Evolutionary conservation across 2,329 filamentous ascomycete species (phyloP).

Genomic region (Pseudocercospora macadamiae): DNA sequence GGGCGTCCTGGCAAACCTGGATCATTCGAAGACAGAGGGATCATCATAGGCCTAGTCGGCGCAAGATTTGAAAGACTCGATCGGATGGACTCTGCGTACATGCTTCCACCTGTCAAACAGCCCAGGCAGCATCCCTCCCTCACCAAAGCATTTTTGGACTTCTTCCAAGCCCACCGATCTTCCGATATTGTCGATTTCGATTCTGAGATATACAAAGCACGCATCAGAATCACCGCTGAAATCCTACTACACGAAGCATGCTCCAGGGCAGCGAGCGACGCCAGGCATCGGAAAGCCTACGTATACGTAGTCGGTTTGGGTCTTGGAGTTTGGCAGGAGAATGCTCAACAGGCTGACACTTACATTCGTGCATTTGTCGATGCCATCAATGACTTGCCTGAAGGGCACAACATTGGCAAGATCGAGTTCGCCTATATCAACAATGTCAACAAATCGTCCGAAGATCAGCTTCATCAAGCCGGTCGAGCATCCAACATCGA

Average conservation of each 20-base stretch:
- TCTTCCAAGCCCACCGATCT: constrained; percentile 24
- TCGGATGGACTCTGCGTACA: constrained; percentile 36
- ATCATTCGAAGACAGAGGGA: constrained; percentile 32
- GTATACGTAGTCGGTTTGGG: constrained; percentile 39
- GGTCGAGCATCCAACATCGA: constrained; percentile 25
- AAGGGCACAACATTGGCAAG: constrained; percentile 25
- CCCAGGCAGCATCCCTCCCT: constrained; percentile 26
- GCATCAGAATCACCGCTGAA: constrained; percentile 36
- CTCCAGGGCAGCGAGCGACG: constrained; percentile 25
- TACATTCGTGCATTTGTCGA: constrained; percentile 34
- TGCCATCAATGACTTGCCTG: constrained; percentile 25
- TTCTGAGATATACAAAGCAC: constrained; percentile 30
- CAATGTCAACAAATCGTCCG: constrained; percentile 11
- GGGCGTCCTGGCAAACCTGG: constrained; percentile 11
- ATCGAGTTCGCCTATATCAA: constrained; percentile 38
- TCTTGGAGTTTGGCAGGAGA: constrained; percentile 38
- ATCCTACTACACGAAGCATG: constrained; percentile 37
- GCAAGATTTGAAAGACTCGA: constrained; percentile 37
- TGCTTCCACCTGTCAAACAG: constrained; percentile 22
- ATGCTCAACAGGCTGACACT: constrained; percentile 24
- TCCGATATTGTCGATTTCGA: constrained; percentile 22
- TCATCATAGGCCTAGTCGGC: constrained; percentile 39
- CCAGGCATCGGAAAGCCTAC: constrained; percentile 26
- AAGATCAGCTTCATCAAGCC: constrained; percentile 12
- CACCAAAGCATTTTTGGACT: constrained; percentile 25